Evolutionary conservation across 768 basidiomycete species (phyloP), one percentile per base, ranked within the genome.

Genomic region (Candolleomyces aberdarensis): DNA sequence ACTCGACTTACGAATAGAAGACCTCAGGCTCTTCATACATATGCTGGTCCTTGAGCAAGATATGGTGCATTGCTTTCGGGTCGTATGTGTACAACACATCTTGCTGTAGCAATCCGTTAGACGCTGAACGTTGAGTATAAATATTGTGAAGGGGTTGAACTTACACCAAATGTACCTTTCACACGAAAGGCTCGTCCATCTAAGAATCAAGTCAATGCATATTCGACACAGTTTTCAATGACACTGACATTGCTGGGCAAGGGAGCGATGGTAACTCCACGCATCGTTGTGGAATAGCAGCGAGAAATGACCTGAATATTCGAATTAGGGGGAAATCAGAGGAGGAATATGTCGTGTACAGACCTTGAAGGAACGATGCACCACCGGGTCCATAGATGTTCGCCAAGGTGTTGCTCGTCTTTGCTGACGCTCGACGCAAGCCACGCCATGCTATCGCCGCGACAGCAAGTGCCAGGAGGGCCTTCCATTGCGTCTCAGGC

Each of bases 11-110:
- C 64, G 36, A 31, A 29, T 41, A 39, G 46, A 65, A 41, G 54
- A 43, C 26, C 52, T 47, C 40, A 60, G 63, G 6, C 59, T 66
- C 56, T 43, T 56, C 64, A 36, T 70, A 72, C 3, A 66, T 58
- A 59, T 71, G 50, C 65, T 72, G 71, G 62, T 74, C 73, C 75
- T 76, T 44, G 22, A 59, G 7, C 13, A 80, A 51, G 22, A 83
- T 79, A 58, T 78, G 75, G 56, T 81, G 73, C 57, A 83, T 60
- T 1, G 81, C 82, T 44, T 71, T 75, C 1, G 81, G 79, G 60
- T 83, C 82, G 54, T 67, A 79, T 0, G 79, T 72, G 59, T 75
- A 76, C 8, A 83, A 66, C 48, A 72, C 66, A 39, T 71, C 65
- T 56, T 70, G 69, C 74, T 74, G 67, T 58, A 36, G 14, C 14